Evolutionary conservation across 2,329 filamentous ascomycete species (phyloP), one percentile per base, ranked within the genome.

Genomic region (Venturiaceae sp.): DNA sequence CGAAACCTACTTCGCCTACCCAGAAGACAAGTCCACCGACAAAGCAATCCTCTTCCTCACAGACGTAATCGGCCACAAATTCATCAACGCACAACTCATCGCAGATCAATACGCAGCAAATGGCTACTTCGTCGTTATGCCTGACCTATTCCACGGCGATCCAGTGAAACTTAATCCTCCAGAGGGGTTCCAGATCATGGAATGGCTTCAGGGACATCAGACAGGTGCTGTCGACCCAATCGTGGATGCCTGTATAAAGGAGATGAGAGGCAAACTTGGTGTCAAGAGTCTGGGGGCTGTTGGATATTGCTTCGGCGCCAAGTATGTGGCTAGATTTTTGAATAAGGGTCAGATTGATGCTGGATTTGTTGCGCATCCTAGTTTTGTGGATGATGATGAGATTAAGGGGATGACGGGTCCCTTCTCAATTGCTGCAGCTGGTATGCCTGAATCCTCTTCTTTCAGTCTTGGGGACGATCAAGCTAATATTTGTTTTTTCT

Each of bases 351-450:
- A 83, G 62, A 74, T 92, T 63, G 79, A 88, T 57, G 87, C 81
- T 57, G 89, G 87, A 39, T 94, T 80, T 72, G 73, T 83, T 19
- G 90, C 88, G 1, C 90, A 94, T 71, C 90, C 90, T 0, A 88
- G 83, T 28, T 91, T 91, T 64, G 82, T 94, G 3, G 74, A 79
- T 1, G 75, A 78, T 30, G 78, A 77, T 0, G 86, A 89, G 72
- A 74, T 88, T 37, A 69, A 74, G 62, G 80, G 74, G 1, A 77
- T 87, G 57, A 70, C 69, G 3, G 79, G 77, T 0, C 84, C 86
- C 0, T 69, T 84, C 11, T 79, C 79, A 52, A 82, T 90, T 55
- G 78, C 84, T 9, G 83, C 83, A 36, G 85, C 85, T 26, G 77
- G 44, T 47, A 47, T 79, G 44, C 30, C 28, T 82, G 67, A 19